Conservation (phyloP, 352 stramenopile genomes). For the Phytophthora pistaciae region DNA sequence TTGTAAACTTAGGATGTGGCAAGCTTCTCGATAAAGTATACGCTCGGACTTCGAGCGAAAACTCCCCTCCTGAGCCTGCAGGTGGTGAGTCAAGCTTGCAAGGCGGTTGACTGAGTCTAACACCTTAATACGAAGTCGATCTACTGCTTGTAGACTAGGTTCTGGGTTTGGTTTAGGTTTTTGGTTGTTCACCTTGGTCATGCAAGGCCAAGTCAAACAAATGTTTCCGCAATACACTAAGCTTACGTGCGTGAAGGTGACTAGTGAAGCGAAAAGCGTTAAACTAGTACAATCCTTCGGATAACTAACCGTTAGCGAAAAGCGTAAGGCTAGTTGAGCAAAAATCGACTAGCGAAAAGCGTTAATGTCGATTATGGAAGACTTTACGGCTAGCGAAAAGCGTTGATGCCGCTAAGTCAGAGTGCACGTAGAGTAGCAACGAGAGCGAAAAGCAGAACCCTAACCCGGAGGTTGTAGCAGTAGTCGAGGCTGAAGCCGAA, state of each 20-base stretch:
- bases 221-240: too few species aligned
- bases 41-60: background rate
- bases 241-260: too few species aligned
- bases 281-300: conserved; percentile 1
- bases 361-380: background rate
- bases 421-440: background rate
- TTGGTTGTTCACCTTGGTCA: conserved; percentile 2
- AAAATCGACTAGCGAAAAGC: background rate
- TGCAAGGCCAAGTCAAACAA: background rate
- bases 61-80: background rate
- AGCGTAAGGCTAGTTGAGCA: background rate
- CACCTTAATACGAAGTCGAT: background rate
- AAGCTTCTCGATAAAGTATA: conserved; percentile 7
- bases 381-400: conserved; percentile 3
- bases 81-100: background rate
- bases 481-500: background rate
- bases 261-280: too few species aligned
- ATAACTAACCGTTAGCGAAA: background rate
- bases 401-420: conserved; percentile 1
- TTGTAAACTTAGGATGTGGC: too few species aligned
- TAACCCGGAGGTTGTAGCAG: background rate
- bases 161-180: background rate
- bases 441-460: background rate
- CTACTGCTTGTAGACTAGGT: background rate
- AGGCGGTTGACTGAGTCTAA: background rate